phyloP scores from a whole-genome alignment of 768 basidiomycete genomes.

The Pleurotus tuber-regium region DNA sequence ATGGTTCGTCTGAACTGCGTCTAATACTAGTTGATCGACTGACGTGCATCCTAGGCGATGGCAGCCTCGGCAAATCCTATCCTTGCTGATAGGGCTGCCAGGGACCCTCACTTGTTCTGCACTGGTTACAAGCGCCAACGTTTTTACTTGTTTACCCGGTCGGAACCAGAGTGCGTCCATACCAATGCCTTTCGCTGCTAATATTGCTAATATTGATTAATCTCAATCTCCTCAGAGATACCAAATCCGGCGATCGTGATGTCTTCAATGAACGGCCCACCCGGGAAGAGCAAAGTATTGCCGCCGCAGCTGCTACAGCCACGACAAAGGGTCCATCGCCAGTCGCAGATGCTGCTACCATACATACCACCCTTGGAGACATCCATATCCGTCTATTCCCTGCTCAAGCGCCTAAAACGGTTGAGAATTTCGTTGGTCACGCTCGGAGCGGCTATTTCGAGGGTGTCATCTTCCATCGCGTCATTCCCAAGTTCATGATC shows the following conservation, averaged over 20 bases:
- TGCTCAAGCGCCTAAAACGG: slow-evolving; percentile 87
- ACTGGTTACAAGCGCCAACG: slow-evolving; percentile 91
- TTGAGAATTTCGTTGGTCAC: slow-evolving; percentile 97
- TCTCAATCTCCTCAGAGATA: slow-evolving; percentile 56
- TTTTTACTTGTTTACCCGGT: slow-evolving; percentile 93
- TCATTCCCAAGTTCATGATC: slow-evolving; percentile 98
- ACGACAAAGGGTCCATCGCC: slow-evolving; percentile 60
- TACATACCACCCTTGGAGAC: slow-evolving; percentile 95
- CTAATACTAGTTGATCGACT: slow-evolving; percentile 6
- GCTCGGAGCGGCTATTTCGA: slow-evolving; percentile 90
- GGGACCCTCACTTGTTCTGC: slow-evolving; percentile 91
- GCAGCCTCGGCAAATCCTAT: slow-evolving; percentile 95
- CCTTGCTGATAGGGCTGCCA: slow-evolving; percentile 75
- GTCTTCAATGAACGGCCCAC: slow-evolving; percentile 98
- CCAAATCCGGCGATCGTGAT: slow-evolving; percentile 86
- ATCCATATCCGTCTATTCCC: slow-evolving; percentile 90
- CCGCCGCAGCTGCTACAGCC: slow-evolving; percentile 51
- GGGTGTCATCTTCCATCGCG: slow-evolving; percentile 92
- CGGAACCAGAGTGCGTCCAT: slow-evolving; percentile 78
- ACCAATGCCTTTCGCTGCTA: not conserved
- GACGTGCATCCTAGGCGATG: slow-evolving; percentile 61
- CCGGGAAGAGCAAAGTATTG: slow-evolving; percentile 90
- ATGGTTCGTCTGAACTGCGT: slow-evolving; percentile 47
- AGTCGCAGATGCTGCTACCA: slow-evolving; percentile 76
- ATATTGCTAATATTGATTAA: not conserved